Percentiles rank a stretch among this genome's conserved stretches.
Conservation (phyloP, 495 filamentous ascomycete species). For the Penicillium soppii region DNA sequence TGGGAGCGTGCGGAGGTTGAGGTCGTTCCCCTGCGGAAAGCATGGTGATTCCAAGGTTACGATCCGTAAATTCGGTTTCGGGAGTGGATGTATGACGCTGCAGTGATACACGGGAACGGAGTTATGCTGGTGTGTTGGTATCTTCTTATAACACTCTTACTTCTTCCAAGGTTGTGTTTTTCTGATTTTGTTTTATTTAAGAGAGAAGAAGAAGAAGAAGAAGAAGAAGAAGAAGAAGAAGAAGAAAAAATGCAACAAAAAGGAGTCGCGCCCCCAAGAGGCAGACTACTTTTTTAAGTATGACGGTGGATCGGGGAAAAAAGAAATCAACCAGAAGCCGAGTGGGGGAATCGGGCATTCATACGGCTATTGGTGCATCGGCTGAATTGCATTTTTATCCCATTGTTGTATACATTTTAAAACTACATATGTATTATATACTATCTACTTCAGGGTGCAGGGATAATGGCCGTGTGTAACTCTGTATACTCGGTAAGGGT, state of each 20-base stretch:
- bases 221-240: slow-evolving; percentile 3
- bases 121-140: too few relatives aligned
- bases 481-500: too few relatives aligned
- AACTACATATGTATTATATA: background rate
- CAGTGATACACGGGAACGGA: slow-evolving; percentile 13
- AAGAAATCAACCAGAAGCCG: slow-evolving; percentile 27
- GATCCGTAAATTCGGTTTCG: slow-evolving; percentile 5
- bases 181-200: too few relatives aligned
- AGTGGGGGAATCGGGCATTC: slow-evolving; percentile 20
- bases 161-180: too few relatives aligned
- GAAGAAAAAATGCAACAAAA: slow-evolving; percentile 8
- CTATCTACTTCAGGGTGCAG: too few relatives aligned
- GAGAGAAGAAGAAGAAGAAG: too few relatives aligned
- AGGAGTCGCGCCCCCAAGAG: slow-evolving; percentile 22
- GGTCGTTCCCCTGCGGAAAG: slow-evolving; percentile 43
- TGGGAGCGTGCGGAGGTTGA: slow-evolving; percentile 26
- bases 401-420: background rate
- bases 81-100: slow-evolving; percentile 16
- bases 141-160: too few relatives aligned
- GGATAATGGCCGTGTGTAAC: too few relatives aligned
- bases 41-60: slow-evolving; percentile 29
- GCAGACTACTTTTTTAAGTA: slow-evolving; percentile 24
- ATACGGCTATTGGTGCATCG: slow-evolving; percentile 15
- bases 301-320: slow-evolving; percentile 33
- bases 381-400: background rate